These are phyloP conservation scores for Auriscalpium microsporum DNA, from an alignment of 768 basidiomycete species.

Conservation along the genomic window DNA sequence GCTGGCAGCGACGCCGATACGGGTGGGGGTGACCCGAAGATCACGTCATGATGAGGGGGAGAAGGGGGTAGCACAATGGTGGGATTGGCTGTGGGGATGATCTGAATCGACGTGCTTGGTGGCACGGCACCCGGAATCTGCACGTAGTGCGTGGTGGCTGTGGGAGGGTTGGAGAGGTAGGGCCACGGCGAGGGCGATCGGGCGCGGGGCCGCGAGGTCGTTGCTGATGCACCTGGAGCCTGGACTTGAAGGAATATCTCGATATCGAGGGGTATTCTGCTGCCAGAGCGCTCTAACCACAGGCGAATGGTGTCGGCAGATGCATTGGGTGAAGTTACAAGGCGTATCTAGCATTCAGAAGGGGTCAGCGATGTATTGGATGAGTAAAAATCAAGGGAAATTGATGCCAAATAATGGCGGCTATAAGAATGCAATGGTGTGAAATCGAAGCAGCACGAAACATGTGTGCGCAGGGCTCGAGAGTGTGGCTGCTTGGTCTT, in stretches of 20 bases:
- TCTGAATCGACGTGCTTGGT: slow-evolving; percentile 15
- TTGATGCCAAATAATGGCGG: slow-evolving; percentile 2
- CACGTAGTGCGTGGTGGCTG: slow-evolving; percentile 16
- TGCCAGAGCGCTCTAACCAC: slow-evolving; percentile 76
- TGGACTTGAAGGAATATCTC: slow-evolving; percentile 64
- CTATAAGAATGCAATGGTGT: too few species aligned
- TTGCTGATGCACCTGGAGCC: slow-evolving; percentile 11
- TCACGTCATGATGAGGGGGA: slow-evolving; percentile 10
- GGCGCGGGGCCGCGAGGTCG: slow-evolving; percentile 9
- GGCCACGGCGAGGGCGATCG: slow-evolving; percentile 17
- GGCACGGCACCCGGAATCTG: slow-evolving; percentile 10
- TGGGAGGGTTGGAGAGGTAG: slow-evolving; percentile 15
- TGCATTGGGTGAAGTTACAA: slow-evolving; percentile 58
- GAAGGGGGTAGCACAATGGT: slow-evolving; percentile 15
- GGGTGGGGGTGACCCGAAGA: slow-evolving; percentile 8
- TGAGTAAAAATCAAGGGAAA: slow-evolving; percentile 3
- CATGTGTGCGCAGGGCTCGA: too few species aligned
- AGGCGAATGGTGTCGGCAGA: slow-evolving; percentile 75
- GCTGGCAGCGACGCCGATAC: slow-evolving; percentile 12
- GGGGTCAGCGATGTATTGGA: slow-evolving; percentile 7
- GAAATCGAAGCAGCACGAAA: too few species aligned
- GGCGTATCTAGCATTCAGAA: slow-evolving; percentile 46
- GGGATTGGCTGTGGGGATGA: slow-evolving; percentile 12
- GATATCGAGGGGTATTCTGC: slow-evolving; percentile 63
- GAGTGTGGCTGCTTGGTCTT: too few species aligned